Percentiles rank a stretch among this genome's conserved stretches.
phyloP scores from a whole-genome alignment of 148 eudicot genomes.

The Nepenthes mirabilis region DNA sequence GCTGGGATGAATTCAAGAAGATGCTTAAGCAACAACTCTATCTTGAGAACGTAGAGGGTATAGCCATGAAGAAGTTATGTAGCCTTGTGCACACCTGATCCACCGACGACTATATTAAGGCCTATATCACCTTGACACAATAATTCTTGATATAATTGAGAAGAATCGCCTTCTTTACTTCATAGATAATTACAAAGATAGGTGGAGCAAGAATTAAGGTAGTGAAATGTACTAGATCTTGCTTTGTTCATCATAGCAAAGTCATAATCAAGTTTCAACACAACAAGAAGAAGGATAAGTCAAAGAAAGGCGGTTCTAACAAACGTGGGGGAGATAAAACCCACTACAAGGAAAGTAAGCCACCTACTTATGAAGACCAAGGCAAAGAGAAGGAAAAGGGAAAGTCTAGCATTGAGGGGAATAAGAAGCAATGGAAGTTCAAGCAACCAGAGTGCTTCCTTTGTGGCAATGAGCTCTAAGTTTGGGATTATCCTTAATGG shows the following conservation, averaged over 20 bases:
- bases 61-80: background rate
- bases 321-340: background rate
- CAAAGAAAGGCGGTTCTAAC: background rate
- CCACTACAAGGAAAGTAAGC: background rate
- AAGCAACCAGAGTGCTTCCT: too few species aligned
- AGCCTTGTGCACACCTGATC: background rate
- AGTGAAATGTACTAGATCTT: background rate
- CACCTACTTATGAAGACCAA: background rate
- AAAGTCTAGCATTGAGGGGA: background rate
- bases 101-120: background rate
- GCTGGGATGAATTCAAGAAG: background rate
- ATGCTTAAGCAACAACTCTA: background rate
- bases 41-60: background rate
- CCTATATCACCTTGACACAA: background rate
- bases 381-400: background rate
- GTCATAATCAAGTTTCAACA: background rate
- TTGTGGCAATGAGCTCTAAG: too few species aligned
- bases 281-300: background rate
- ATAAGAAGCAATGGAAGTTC: background rate
- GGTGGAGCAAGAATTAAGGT: background rate
- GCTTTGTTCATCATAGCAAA: background rate
- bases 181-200: background rate
- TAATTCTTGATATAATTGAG: background rate
- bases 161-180: background rate
- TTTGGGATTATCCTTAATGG: too few species aligned